phyloP scores from a whole-genome alignment of 306 rosid genomes.

The Neltuma alba region DNA sequence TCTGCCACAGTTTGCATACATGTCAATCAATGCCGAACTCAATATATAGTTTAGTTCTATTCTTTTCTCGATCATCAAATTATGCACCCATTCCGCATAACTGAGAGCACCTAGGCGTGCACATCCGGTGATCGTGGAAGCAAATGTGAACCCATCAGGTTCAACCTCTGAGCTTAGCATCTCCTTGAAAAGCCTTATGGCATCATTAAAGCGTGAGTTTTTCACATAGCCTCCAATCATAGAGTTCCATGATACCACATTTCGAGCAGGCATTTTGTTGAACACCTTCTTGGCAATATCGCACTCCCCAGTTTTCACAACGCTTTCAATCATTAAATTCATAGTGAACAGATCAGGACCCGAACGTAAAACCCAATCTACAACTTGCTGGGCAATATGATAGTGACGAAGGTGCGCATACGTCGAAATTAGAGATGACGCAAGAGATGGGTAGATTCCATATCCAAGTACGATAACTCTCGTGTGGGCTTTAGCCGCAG shows the following conservation, averaged over 20 bases:
- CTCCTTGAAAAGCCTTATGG: constrained; percentile 43
- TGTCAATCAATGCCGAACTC: constrained; percentile 64
- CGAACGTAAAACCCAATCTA: constrained; percentile 31
- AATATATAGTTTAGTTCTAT: constrained; percentile 56
- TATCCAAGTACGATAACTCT: constrained; percentile 52
- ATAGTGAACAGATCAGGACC: constrained; percentile 33
- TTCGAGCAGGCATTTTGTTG: constrained; percentile 47
- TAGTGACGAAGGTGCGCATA: constrained; percentile 42
- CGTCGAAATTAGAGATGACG: constrained; percentile 51
- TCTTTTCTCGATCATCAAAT: constrained; percentile 54
- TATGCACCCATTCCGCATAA: constrained; percentile 64
- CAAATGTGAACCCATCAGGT: constrained; percentile 74
- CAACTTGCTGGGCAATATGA: constrained; percentile 37
- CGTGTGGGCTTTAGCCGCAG: constrained; percentile 58
- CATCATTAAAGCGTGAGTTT: constrained; percentile 50
- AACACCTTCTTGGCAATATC: constrained; percentile 60
- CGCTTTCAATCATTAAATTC: constrained; percentile 46
- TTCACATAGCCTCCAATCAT: constrained; percentile 65
- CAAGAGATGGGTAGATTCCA: constrained; percentile 59
- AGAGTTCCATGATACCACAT: constrained; percentile 73
- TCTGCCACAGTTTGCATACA: constrained; percentile 74
- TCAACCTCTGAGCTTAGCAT: constrained; percentile 51
- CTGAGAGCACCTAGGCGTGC: constrained; percentile 63
- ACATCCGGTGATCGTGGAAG: constrained; percentile 61
- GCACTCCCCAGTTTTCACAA: constrained; percentile 53